These are phyloP conservation scores for Simplicillium aogashimaense DNA, from an alignment of 2,329 filamentous ascomycete genomes.

Conservation along the genomic window DNA sequence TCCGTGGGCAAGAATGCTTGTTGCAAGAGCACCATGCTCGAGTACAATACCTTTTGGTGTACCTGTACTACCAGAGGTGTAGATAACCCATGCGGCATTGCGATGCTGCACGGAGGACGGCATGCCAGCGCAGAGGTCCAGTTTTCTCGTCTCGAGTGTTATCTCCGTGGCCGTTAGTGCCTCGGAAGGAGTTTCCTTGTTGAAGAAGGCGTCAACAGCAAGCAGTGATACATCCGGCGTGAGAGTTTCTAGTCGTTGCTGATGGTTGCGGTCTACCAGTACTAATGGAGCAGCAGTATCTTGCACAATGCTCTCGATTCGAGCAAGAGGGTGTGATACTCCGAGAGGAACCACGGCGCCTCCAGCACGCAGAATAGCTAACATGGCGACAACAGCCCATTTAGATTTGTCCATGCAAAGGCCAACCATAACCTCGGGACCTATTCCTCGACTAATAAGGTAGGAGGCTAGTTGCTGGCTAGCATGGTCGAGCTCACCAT, in stretches of 20 bases:
- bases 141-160: too few relatives aligned
- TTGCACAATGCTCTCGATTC: background rate
- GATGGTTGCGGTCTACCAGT: background rate
- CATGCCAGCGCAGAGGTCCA: too few relatives aligned
- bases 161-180: too few relatives aligned
- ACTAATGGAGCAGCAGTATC: background rate
- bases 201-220: background rate
- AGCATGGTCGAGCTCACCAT: conserved; percentile 7
- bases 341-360: conserved; percentile 14
- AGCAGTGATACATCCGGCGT: background rate
- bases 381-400: conserved; percentile 16
- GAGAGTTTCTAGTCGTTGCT: background rate
- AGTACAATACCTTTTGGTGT: background rate
- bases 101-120: too few relatives aligned
- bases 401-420: conserved; percentile 19
- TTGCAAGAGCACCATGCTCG: background rate
- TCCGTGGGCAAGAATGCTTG: background rate
- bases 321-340: background rate
- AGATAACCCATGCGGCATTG: conserved; percentile 11
- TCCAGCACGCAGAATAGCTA: conserved; percentile 20
- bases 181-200: background rate
- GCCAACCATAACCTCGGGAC: conserved; percentile 6
- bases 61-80: background rate
- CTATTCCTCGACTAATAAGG: background rate
- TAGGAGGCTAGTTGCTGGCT: conserved; percentile 3